These are phyloP conservation scores for Bruguiera gymnorhiza DNA, from an alignment of 345 rosid species.

Conservation along the genomic window DNA sequence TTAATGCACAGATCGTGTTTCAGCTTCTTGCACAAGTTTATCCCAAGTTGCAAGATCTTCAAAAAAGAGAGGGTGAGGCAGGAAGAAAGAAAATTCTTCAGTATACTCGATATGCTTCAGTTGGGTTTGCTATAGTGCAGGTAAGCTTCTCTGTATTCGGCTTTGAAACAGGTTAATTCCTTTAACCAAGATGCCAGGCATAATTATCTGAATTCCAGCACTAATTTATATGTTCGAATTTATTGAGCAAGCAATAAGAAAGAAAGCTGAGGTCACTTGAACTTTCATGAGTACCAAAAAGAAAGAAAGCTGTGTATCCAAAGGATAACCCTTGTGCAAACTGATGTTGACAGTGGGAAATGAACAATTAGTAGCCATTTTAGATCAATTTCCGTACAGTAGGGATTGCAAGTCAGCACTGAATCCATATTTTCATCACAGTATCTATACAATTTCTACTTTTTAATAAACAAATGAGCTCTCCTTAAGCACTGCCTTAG, in stretches of 20 bases:
- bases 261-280: not conserved
- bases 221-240: not conserved
- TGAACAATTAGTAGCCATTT: not conserved
- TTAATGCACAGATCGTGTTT: conserved; percentile 92
- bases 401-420: not conserved
- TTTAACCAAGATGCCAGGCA: conserved; percentile 5
- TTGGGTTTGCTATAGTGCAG: conserved; percentile 89
- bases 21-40: conserved; percentile 95
- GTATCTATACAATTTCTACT: not conserved
- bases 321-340: not conserved
- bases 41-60: conserved; percentile 99
- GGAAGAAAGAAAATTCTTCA: conserved; percentile 95
- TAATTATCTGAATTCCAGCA: not conserved
- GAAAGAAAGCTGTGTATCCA: not conserved
- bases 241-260: not conserved
- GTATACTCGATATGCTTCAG: conserved; percentile 91
- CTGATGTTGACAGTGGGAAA: not conserved
- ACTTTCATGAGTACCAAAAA: not conserved
- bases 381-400: conserved; percentile 4
- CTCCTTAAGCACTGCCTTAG: not conserved
- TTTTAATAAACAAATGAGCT: not conserved
- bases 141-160: conserved; percentile 22
- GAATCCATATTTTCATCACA: not conserved
- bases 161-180: conserved; percentile 3
- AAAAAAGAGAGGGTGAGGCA: conserved; percentile 98